Evolutionary conservation across 768 basidiomycete genomes (phyloP), one percentile per base, ranked within the genome.

Genomic region (Baorangia bicolor): DNA sequence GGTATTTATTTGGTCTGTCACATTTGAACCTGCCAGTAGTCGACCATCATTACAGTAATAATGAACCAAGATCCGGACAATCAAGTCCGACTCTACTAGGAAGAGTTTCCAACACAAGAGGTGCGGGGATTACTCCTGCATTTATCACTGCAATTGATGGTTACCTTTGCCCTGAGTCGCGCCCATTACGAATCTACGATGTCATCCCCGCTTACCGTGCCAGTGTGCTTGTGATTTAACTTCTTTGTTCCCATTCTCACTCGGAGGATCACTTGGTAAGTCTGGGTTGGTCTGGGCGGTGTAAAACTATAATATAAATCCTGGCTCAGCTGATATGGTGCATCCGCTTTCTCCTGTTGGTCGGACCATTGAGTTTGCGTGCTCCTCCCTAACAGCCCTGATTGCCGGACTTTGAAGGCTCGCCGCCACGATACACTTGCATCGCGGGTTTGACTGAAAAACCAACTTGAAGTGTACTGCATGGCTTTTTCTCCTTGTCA

Each of bases 251-350:
- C 16, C 41, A 39, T 31, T 46, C 37, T 41, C 46, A 43, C 34
- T 41, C 21, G 20, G 11, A 40, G 44, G 35, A 20, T 40, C 28
- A 28, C 44, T 44, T 31, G 28, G 34, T 23, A 23, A 23, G 34
- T 44, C 21, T 23, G 18, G 9, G n/a, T 21, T 16, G 35, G 37
- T 23, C 27, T 41, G 10, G 0, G 5, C 41, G 35, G 6, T 39
- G 47, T 49, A n/a, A 34, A 57, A 33, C 14, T 34, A 14, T 39
- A 20, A 28, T 34, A 54, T 55, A 57, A 54, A 45, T 23, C 30
- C 35, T 48, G 21, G 20, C 18, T 4, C 27, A n/a, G 20, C 13
- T 23, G 13, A 23, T 33, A 35, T 33, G 34, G 14, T 12, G 37
- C 16, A 28, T 38, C 49, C 14, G 10, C 33, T 20, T 12, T n/a